phyloP scores from a whole-genome alignment of 169 alveolate genomes.

The Plasmodium knowlesi region DNA sequence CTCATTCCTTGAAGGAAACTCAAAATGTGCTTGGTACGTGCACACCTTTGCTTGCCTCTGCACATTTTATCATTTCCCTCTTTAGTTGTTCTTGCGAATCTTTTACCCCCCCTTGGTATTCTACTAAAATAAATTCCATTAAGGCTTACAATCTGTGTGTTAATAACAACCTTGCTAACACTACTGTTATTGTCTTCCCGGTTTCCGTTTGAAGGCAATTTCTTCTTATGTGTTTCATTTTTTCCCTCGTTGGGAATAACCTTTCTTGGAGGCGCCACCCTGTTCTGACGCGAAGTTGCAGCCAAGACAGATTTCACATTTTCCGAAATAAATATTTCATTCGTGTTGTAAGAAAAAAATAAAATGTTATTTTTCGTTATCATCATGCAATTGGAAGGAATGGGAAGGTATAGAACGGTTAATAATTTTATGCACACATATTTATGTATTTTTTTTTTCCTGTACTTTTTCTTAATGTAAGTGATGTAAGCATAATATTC shows the following conservation, averaged over 20 bases:
- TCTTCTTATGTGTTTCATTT: not conserved
- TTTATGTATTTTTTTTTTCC: conserved; percentile 43
- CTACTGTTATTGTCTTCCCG: not conserved
- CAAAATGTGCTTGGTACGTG: not conserved
- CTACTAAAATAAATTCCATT: conserved; percentile 1
- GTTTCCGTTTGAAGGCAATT: not conserved
- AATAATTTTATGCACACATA: conserved; percentile 43
- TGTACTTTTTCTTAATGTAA: conserved; percentile 63
- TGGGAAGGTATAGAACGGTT: conserved; percentile 58
- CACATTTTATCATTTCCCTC: not conserved
- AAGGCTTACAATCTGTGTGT: conserved; percentile 66
- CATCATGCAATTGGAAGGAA: conserved; percentile 58
- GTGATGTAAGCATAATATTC: conserved; percentile 76
- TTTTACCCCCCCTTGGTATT: not conserved
- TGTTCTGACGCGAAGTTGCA: not conserved
- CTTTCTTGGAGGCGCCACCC: not conserved
- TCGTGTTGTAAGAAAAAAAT: conserved; percentile 62
- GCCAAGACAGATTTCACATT: conserved; percentile 34
- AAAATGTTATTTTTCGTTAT: conserved; percentile 67
- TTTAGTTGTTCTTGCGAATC: not conserved
- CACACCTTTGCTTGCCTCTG: not conserved
- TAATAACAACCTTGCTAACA: conserved; percentile 39
- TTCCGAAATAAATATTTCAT: conserved; percentile 72
- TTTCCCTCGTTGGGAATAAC: not conserved
- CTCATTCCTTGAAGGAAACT: not conserved